Evolutionary conservation across 1,284 basidiomycete species (phyloP).

Genomic region (Puccinia coronata): DNA sequence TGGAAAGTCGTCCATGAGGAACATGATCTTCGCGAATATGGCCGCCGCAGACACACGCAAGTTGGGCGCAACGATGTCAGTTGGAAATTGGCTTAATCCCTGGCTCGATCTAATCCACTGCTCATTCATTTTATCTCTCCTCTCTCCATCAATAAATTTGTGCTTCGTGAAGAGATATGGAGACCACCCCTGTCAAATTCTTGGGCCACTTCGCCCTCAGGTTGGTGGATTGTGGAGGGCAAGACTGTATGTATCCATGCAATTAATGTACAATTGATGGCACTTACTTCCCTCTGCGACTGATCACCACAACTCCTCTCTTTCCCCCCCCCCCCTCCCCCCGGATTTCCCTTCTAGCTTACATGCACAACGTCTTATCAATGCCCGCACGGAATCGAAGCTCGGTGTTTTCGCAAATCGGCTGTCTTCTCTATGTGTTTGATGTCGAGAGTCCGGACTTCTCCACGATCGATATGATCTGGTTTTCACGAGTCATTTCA

Average conservation of each 20-base stretch:
- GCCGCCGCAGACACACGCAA: conserved; percentile 43
- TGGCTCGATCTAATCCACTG: background rate
- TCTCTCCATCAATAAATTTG: too few relatives aligned
- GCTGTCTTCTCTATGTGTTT: conserved; percentile 97
- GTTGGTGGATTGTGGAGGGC: conserved; percentile 97
- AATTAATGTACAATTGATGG: background rate
- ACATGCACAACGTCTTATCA: conserved; percentile 77
- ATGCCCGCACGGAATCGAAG: conserved; percentile 85
- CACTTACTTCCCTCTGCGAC: background rate
- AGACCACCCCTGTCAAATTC: conserved; percentile 95
- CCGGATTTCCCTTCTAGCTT: background rate
- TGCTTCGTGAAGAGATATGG: conserved; percentile 68
- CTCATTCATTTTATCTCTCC: background rate
- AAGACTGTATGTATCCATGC: conserved; percentile 64
- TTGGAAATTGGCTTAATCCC: background rate
- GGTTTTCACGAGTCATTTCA: conserved; percentile 42
- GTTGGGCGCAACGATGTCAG: conserved; percentile 40
- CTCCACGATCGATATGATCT: conserved; percentile 62
- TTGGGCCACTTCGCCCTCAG: conserved; percentile 86
- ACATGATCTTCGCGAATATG: conserved; percentile 75
- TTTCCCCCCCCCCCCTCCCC: too few relatives aligned
- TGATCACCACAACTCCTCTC: background rate
- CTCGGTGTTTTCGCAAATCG: conserved; percentile 90
- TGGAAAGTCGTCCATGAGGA: conserved; percentile 90
- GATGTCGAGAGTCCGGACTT: conserved; percentile 66